Percentiles rank a stretch among this genome's conserved stretches.
phyloP scores from a whole-genome alignment of 2,329 filamentous ascomycete species.

The Penicillium sp. region DNA sequence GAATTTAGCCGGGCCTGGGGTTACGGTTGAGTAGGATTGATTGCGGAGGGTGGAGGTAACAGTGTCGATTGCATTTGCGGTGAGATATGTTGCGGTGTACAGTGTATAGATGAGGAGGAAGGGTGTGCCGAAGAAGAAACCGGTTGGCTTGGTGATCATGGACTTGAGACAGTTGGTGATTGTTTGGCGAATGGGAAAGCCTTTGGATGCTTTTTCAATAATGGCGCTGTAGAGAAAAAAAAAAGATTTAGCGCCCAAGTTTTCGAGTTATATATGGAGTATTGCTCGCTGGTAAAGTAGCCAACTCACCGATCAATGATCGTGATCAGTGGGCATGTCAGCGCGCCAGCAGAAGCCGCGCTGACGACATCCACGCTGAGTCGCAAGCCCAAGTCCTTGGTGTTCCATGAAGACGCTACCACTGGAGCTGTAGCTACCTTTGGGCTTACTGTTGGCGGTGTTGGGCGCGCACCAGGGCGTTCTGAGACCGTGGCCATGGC shows the following conservation, averaged over 20 bases:
- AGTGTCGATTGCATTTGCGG: constrained; percentile 86
- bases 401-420: constrained; percentile 64
- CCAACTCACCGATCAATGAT: constrained; percentile 76
- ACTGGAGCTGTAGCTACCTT: neutral
- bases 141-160: constrained; percentile 43
- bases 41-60: constrained; percentile 64
- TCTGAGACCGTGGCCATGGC: constrained; percentile 27
- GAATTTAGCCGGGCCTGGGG: constrained; percentile 78
- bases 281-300: neutral
- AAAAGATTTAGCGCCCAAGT: neutral
- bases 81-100: constrained; percentile 87
- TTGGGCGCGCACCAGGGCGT: constrained; percentile 12
- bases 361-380: constrained; percentile 68
- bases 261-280: neutral
- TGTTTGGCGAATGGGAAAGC: constrained; percentile 44
- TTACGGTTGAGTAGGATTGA: constrained; percentile 61
- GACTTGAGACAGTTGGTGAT: constrained; percentile 42
- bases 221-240: constrained; percentile 41
- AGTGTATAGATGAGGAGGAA: constrained; percentile 58
- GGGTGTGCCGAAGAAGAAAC: constrained; percentile 50
- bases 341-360: constrained; percentile 69
- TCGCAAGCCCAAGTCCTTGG: constrained; percentile 67
- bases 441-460: neutral
- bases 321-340: constrained; percentile 82
- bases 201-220: constrained; percentile 52